Evolutionary conservation across 129 eudicot species (phyloP), one percentile per base, ranked within the genome.

Genomic region (Chrysanthemum makinoi): DNA sequence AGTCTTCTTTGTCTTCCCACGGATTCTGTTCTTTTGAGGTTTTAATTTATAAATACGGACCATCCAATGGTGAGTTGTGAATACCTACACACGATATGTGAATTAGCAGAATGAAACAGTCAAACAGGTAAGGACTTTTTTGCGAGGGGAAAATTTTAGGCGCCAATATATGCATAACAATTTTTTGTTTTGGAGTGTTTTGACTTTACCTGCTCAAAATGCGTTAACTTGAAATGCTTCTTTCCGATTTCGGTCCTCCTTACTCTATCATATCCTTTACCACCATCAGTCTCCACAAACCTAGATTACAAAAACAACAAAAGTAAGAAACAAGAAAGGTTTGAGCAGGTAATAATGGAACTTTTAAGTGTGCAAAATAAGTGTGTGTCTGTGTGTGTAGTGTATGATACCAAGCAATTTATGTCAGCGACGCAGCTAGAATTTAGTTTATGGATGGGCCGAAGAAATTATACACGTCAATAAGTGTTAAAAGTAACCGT

Each of bases 31-130:
- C 81, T 64, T 90, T 51, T 75, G 99, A 76, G 99, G 85, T 81
- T 95, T 95, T 53, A 95, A 77, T 75, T 95, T 95, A 83, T 87
- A 95, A 28, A 95, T 81, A 66, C 99, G 97, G 17, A 95, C 99
- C 99, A 90, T 95, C 99, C 99, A 90, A 73, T 95, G 99, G 77
- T 95, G 99, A 65, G 97, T 90, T 73, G 99, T 95, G 83, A 95
- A 95, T 19, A 87, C 99, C 99, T 95, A 77, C 62, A 65, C 10
- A 17, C 13, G 19, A 58, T 39, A 39, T 53, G 47, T 54, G 19
- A 62, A 20, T 53, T 69, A 62, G 59, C 9, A 35, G 63, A 12
- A 66, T 59, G n/a, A 8, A 28, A 75, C 13, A 43, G 22, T 59
- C 10, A 8, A 28, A 75, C 13, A 39, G 6, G 4, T 3, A 7